These are phyloP conservation scores for Macadamia integrifolia DNA, from an alignment of 164 flowering plant genomes.

Conservation along the genomic window DNA sequence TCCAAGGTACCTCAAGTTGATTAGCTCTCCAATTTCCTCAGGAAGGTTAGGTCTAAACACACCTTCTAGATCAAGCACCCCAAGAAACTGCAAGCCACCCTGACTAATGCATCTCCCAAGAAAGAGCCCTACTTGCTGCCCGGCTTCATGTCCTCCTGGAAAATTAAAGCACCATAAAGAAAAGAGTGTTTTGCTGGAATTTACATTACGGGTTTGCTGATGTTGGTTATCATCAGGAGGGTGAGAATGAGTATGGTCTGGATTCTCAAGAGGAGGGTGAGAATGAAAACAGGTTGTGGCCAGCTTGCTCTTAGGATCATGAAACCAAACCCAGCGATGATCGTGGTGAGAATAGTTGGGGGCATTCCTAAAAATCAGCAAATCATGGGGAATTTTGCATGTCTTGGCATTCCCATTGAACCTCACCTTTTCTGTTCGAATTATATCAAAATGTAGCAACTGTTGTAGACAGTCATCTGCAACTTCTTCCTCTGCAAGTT, in stretches of 20 bases:
- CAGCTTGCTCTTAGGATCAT: not conserved
- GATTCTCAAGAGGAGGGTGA: too few relatives aligned
- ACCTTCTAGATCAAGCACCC: conserved; percentile 20
- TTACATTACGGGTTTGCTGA: not conserved
- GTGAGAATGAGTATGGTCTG: too few relatives aligned
- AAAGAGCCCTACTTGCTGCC: too few relatives aligned
- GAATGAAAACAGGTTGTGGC: too few relatives aligned
- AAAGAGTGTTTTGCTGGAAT: not conserved
- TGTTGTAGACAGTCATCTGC: conserved; percentile 16
- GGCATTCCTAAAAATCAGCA: conserved; percentile 2
- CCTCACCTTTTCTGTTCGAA: conserved; percentile 15
- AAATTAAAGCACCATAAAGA: conserved; percentile 12
- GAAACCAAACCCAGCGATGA: not conserved
- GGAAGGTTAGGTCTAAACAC: conserved; percentile 10
- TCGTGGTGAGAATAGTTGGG: not conserved
- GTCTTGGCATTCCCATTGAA: conserved; percentile 11
- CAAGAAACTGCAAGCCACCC: not conserved
- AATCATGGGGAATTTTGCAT: conserved; percentile 12
- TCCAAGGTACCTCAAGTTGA: conserved; percentile 20
- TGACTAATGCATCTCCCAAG: conserved; percentile 2
- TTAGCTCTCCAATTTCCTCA: conserved; percentile 1
- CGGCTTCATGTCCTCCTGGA: not conserved
- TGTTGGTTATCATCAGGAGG: too few relatives aligned
- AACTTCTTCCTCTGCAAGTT: not conserved
- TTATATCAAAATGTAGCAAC: conserved; percentile 23